phyloP scores from a whole-genome alignment of 164 flowering plant species.

The Liriodendron chinense region DNA sequence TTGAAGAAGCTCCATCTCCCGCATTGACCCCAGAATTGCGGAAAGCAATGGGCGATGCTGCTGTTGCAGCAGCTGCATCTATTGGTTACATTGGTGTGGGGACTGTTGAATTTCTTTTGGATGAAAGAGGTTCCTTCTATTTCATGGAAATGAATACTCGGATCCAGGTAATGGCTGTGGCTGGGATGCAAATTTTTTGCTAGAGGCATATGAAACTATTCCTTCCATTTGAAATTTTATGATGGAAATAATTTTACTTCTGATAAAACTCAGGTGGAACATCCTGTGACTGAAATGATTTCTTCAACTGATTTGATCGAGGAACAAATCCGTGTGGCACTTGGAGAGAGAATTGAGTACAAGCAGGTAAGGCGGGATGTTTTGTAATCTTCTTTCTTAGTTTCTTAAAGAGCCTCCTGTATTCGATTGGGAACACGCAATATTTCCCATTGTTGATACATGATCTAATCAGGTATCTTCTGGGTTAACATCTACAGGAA shows the following conservation, averaged over 20 bases:
- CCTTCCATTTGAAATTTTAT: background rate
- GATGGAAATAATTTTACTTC: background rate
- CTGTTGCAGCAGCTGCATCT: conserved; percentile 96
- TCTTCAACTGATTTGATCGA: conserved; percentile 93
- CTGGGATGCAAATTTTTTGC: background rate
- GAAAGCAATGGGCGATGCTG: conserved; percentile 99
- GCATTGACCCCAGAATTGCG: conserved; percentile 89
- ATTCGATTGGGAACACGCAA: background rate
- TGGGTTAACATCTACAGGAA: conserved; percentile 49
- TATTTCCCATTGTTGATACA: background rate
- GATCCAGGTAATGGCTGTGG: conserved; percentile 67
- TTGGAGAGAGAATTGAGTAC: conserved; percentile 82
- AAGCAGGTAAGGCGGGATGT: conserved; percentile 53
- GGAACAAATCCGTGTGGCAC: conserved; percentile 95
- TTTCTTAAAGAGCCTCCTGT: background rate
- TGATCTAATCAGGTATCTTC: background rate
- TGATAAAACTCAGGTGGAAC: conserved; percentile 70
- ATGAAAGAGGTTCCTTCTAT: conserved; percentile 96
- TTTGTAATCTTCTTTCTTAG: background rate
- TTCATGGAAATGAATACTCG: conserved; percentile 99
- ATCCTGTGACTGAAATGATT: conserved; percentile 98
- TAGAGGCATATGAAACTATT: background rate
- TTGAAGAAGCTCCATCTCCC: conserved; percentile 99
- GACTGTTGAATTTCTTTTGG: conserved; percentile 92
- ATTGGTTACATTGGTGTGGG: conserved; percentile 99